These are phyloP conservation scores for Plasmodium gonderi DNA, from an alignment of 169 alveolate genomes.

Conservation along the genomic window DNA sequence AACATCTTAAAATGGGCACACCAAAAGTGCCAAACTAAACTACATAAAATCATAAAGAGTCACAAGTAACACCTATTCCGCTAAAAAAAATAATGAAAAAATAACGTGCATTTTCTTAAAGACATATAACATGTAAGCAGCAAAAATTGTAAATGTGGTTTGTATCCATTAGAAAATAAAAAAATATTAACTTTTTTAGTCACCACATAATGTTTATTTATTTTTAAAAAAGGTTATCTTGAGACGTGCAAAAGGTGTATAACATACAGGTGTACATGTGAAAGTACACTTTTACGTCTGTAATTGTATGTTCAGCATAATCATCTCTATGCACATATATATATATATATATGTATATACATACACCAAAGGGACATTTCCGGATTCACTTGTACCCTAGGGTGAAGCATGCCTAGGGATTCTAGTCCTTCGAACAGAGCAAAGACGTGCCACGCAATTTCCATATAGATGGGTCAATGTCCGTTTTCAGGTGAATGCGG, in stretches of 20 bases:
- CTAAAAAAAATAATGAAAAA: neutral
- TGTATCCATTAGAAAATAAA: neutral
- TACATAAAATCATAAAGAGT: too few relatives aligned
- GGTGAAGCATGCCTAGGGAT: neutral
- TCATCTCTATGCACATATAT: too few relatives aligned
- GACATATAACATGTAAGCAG: neutral
- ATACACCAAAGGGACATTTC: neutral
- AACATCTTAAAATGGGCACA: neutral
- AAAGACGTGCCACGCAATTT: slow-evolving; percentile 86
- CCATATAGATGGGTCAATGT: slow-evolving; percentile 87
- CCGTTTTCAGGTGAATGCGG: slow-evolving; percentile 91
- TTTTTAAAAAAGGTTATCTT: neutral
- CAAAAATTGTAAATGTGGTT: neutral
- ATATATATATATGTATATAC: neutral
- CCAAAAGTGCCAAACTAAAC: too few relatives aligned
- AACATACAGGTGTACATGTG: neutral
- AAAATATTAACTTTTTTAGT: neutral
- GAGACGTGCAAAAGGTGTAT: neutral
- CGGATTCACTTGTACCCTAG: neutral
- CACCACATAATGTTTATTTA: neutral
- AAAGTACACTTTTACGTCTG: neutral
- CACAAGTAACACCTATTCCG: neutral
- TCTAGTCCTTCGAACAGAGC: slow-evolving; percentile 84
- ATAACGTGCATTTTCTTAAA: neutral
- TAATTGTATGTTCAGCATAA: too few relatives aligned